These are phyloP conservation scores for Aspergillus caelatus DNA, from an alignment of 2,329 filamentous ascomycete genomes.

Conservation along the genomic window DNA sequence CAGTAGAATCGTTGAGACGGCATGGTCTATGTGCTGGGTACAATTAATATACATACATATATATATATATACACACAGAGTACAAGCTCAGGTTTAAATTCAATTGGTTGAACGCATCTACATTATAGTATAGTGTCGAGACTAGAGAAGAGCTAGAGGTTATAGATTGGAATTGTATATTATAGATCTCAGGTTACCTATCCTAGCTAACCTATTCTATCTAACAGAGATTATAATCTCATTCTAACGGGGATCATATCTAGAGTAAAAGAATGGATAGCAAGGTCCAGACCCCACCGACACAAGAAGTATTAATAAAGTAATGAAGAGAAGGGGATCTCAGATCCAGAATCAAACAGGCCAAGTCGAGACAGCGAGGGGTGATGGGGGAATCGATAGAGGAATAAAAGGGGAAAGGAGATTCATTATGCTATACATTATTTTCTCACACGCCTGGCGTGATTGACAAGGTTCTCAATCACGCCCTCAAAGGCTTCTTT, in stretches of 20 bases:
- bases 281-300: conserved; percentile 12
- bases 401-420: conserved; percentile 15
- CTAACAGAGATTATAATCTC: not conserved
- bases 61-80: not conserved
- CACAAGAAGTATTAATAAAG: conserved; percentile 11
- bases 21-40: not conserved
- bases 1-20: not conserved
- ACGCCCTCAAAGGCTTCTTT: conserved; percentile 94
- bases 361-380: not conserved
- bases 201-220: conserved; percentile 4
- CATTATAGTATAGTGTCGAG: not conserved
- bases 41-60: not conserved
- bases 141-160: not conserved
- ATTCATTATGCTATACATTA: conserved; percentile 43
- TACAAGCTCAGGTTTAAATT: no score
- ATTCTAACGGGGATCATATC: not conserved
- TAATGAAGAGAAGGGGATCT: conserved; percentile 7
- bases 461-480: conserved; percentile 93
- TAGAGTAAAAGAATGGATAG: not conserved
- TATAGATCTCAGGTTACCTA: not conserved
- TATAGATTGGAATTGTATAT: conserved; percentile 3
- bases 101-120: not conserved
- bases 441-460: conserved; percentile 82
- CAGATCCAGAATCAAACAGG: conserved; percentile 36
- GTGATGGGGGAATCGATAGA: conserved; percentile 13